These are phyloP conservation scores for Microdochium nivale DNA, from an alignment of 2,329 filamentous ascomycete species.

Conservation along the genomic window DNA sequence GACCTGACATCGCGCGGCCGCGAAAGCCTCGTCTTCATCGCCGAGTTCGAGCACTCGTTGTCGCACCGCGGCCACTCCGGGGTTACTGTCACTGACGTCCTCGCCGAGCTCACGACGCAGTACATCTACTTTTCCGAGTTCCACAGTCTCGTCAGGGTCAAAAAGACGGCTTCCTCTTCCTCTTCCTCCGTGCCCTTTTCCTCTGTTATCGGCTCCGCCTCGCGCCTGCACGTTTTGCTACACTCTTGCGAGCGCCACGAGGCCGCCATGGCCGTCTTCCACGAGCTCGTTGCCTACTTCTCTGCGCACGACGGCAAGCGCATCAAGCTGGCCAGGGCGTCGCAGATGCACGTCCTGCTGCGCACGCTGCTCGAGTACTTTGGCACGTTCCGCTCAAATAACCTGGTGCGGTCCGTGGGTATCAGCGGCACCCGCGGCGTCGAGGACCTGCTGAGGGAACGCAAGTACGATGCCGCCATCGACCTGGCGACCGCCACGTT, in stretches of 20 bases:
- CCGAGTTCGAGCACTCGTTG: conserved; percentile 32
- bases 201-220: conserved; percentile 21
- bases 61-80: conserved; percentile 13
- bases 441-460: conserved; percentile 15
- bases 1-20: conserved; percentile 23
- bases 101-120: conserved; percentile 32
- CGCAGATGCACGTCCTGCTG: conserved; percentile 21
- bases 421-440: conserved; percentile 21
- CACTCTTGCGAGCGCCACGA: conserved; percentile 12
- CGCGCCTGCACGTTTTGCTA: conserved; percentile 24
- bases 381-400: conserved; percentile 19
- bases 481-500: conserved; percentile 23
- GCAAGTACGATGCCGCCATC: conserved; percentile 20
- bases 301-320: conserved; percentile 17
- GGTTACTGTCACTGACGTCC: conserved; percentile 27
- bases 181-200: conserved; percentile 17
- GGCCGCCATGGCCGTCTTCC: conserved; percentile 16
- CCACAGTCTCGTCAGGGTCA: conserved; percentile 23
- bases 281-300: conserved; percentile 23
- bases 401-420: conserved; percentile 26
- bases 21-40: conserved; percentile 31
- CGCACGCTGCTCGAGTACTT: conserved; percentile 22
- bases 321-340: conserved; percentile 14
- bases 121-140: conserved; percentile 29
- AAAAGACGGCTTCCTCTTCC: no score